Evolutionary conservation across 2,329 filamentous ascomycete species (phyloP).

Genomic region (Stagonosporopsis rhizophila): DNA sequence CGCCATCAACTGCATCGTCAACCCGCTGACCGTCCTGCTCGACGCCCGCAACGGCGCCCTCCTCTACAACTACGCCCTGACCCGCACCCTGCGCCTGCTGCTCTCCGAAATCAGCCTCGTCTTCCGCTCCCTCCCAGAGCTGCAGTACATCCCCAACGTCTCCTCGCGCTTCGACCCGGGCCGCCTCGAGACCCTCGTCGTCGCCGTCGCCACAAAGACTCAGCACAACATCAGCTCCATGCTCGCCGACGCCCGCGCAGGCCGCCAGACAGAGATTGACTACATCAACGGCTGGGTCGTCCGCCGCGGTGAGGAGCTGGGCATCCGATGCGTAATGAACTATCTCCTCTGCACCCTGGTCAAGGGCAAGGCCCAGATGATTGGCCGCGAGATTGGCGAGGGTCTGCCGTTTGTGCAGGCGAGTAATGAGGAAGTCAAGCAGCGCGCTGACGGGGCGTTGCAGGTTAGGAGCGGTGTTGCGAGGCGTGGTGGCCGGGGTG

Average conservation of each 20-base stretch:
- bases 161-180: slow-evolving; percentile 65
- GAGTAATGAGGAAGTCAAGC: slow-evolving; percentile 10
- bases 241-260: slow-evolving; percentile 68
- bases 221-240: slow-evolving; percentile 69
- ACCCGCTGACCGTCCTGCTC: slow-evolving; percentile 80
- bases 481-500: too few species aligned
- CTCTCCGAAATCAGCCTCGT: slow-evolving; percentile 77
- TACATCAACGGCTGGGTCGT: slow-evolving; percentile 91
- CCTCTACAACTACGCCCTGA: slow-evolving; percentile 69
- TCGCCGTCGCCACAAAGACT: slow-evolving; percentile 62
- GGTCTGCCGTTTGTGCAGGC: slow-evolving; percentile 46
- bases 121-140: slow-evolving; percentile 76
- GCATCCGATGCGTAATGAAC: slow-evolving; percentile 75
- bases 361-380: slow-evolving; percentile 68
- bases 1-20: slow-evolving; percentile 76
- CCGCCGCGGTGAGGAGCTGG: slow-evolving; percentile 72
- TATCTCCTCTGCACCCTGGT: slow-evolving; percentile 76
- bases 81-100: slow-evolving; percentile 72
- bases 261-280: slow-evolving; percentile 74
- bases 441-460: neutral
- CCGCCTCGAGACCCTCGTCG: slow-evolving; percentile 67
- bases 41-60: slow-evolving; percentile 78
- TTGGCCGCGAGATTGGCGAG: slow-evolving; percentile 49
- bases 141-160: slow-evolving; percentile 67
- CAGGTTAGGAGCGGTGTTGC: too few species aligned